A percentile compares a stretch with the other conserved stretches of the same genome.
Conservation (phyloP, 2,329 filamentous ascomycete genomes). For the Aureobasidium sp. region DNA sequence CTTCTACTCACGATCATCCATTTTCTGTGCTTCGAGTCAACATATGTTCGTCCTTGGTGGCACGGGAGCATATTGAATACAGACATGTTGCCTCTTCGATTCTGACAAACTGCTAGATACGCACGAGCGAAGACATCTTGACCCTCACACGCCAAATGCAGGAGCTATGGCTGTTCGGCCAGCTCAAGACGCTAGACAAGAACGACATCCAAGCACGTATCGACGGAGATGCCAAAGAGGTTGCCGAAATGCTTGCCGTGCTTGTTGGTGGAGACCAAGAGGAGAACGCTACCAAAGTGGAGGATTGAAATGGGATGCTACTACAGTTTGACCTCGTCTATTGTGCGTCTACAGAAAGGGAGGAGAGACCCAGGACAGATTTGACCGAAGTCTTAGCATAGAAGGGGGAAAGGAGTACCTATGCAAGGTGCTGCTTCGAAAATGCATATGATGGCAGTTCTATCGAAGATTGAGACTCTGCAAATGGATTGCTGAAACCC, state of each 20-base stretch:
- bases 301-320: not conserved
- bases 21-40: not conserved
- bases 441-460: too few relatives aligned
- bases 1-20: not conserved
- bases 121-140: conserved; percentile 55
- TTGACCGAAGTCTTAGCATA: too few relatives aligned
- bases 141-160: conserved; percentile 56
- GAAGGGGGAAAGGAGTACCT: too few relatives aligned
- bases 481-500: too few relatives aligned
- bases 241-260: conserved; percentile 37
- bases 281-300: not conserved
- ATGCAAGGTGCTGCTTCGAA: too few relatives aligned
- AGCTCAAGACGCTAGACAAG: conserved; percentile 49
- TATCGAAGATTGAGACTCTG: too few relatives aligned
- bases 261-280: conserved; percentile 1
- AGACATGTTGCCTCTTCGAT: not conserved
- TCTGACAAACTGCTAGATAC: conserved; percentile 39
- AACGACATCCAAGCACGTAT: conserved; percentile 36
- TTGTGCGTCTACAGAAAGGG: too few relatives aligned
- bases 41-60: not conserved
- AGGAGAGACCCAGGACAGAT: too few relatives aligned
- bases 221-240: conserved; percentile 42
- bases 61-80: not conserved
- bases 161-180: conserved; percentile 61
- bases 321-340: not conserved